Evolutionary conservation across 2,329 filamentous ascomycete genomes (phyloP), one percentile per base, ranked within the genome.

Genomic region (Penicillium sp.): DNA sequence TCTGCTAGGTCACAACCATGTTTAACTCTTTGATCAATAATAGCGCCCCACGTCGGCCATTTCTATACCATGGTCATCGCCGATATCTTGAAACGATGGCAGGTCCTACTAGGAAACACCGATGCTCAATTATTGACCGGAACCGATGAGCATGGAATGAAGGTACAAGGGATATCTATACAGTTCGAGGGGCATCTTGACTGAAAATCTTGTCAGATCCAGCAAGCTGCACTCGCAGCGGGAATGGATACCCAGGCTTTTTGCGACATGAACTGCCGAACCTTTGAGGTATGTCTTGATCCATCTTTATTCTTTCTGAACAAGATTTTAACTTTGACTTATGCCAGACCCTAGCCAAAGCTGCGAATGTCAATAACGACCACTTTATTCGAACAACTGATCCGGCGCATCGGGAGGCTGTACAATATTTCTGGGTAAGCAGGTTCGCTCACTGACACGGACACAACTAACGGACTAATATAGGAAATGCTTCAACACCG

Each of bases 141-240:
- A 55, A 97, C 92, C 33, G 94, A 99, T 72, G 94, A 99, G 75
- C 93, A 99, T 78, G 94, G 94, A 42, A 89, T 97, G 84, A 99
- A 99, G 76, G 81, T 82, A 66, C 37, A 41, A 37, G 20, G 33
- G 20, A 18, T 4, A 18, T 27, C 20, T 31, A 35, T 50, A 55
- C 22, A 14, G 25, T 20, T 3, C 6, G 3, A 29, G 7, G 15
- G 4, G 23, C 25, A 31, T 46, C 40, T 56, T 20, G 35, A 35
- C 60, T 70, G 50, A 70, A 56, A 23, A 14, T n/a, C 7, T 22
- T 12, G 22, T 51, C 58, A 82, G 81, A 89, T 97, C 22, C 94
- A 99, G 73, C 88, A 87, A 72, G 93, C 93, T 0, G 90, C 94
- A 1, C 79, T 82, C 6, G 84, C 85, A 63, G 85, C 89, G 14